Conservation (phyloP, 106 monocot genomes). For the Dioscorea dumetorum region DNA sequence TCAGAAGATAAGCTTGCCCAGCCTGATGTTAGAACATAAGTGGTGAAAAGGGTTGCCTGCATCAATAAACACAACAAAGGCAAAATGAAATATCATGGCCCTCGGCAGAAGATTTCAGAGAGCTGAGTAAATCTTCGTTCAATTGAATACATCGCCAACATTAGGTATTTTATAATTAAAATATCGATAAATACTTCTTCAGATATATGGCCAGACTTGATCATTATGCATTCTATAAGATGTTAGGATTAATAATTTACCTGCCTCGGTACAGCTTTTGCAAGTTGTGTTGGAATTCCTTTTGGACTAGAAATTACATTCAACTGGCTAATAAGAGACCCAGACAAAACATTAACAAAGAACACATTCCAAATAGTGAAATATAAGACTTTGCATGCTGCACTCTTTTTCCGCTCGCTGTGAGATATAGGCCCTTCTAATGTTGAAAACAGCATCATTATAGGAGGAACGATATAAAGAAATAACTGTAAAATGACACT, state of each 20-base stretch:
- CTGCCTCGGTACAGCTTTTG: conserved; percentile 88
- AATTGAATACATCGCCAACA: no score
- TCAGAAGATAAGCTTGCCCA: conserved; percentile 95
- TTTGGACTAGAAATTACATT: conserved; percentile 73
- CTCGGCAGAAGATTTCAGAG: no score
- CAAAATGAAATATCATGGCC: neutral
- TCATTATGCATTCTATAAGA: no score
- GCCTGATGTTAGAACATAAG: conserved; percentile 97
- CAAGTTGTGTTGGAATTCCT: conserved; percentile 70
- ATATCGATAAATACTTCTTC: no score
- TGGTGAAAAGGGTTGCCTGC: conserved; percentile 95
- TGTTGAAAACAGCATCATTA: conserved; percentile 85
- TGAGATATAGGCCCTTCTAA: conserved; percentile 74
- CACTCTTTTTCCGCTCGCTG: conserved; percentile 86
- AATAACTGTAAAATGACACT: conserved; percentile 77
- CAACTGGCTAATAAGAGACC: conserved; percentile 74
- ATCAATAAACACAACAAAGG: conserved; percentile 17
- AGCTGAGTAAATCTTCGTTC: no score
- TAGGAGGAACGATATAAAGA: conserved; percentile 65
- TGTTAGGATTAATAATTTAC: conserved; percentile 22
- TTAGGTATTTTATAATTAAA: no score
- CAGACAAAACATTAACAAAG: conserved; percentile 91
- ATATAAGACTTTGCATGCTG: conserved; percentile 72
- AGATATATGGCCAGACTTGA: no score
- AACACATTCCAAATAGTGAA: conserved; percentile 98